phyloP scores from a whole-genome alignment of 2,329 filamentous ascomycete genomes.

The Decorospora gaudefroyi region DNA sequence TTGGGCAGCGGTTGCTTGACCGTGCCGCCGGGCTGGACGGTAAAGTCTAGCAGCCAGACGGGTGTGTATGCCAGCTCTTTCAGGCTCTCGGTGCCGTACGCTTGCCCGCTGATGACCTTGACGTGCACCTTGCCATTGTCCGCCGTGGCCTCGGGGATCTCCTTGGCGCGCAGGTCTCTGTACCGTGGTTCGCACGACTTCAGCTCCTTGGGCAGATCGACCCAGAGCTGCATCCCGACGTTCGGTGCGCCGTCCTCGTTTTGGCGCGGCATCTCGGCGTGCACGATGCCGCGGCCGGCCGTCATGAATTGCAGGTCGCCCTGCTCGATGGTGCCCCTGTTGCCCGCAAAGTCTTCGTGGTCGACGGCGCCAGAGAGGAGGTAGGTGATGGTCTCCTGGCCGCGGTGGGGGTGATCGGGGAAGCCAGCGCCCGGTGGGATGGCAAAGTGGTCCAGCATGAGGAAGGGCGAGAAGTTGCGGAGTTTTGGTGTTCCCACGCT shows the following conservation, averaged over 20 bases:
- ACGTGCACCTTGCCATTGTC: conserved; percentile 76
- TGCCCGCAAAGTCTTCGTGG: conserved; percentile 89
- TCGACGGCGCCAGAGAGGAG: conserved; percentile 83
- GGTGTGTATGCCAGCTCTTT: conserved; percentile 94
- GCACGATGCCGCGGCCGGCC: conserved; percentile 86
- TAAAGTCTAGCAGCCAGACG: conserved; percentile 91
- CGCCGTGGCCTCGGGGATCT: conserved; percentile 75
- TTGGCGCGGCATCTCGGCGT: conserved; percentile 90
- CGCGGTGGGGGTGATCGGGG: conserved; percentile 81
- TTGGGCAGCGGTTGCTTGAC: conserved; percentile 75
- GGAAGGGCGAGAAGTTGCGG: conserved; percentile 85
- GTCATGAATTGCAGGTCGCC: conserved; percentile 99
- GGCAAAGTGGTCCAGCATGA: conserved; percentile 92
- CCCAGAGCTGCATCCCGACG: conserved; percentile 92
- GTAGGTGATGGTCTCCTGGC: conserved; percentile 90
- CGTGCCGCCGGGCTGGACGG: conserved; percentile 75
- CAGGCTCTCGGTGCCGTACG: conserved; percentile 81
- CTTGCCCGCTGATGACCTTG: conserved; percentile 88
- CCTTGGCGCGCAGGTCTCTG: conserved; percentile 75
- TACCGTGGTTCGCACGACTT: conserved; percentile 93
- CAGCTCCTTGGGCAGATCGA: conserved; percentile 79
- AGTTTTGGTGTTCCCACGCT: conserved; percentile 84
- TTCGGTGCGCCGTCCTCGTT: conserved; percentile 76
- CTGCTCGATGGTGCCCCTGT: conserved; percentile 77
- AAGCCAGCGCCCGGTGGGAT: conserved; percentile 82